Conservation (phyloP, 73 alveolate genomes). For the Paramecium caudatum region DNA sequence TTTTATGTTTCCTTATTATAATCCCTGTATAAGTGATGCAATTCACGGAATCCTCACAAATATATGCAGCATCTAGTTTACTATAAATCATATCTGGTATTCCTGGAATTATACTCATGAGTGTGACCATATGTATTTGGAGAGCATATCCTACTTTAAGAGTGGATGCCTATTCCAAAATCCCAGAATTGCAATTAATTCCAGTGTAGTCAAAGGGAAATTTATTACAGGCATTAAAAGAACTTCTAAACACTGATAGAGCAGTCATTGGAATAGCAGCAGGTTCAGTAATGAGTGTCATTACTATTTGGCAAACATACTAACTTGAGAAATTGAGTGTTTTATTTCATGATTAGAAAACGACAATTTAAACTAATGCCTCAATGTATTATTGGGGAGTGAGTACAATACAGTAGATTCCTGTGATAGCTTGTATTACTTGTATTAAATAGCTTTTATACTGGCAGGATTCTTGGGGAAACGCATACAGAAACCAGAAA, state of each 20-base stretch:
- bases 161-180: neutral
- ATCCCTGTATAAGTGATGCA: neutral
- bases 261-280: constrained; percentile 46
- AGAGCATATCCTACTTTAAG: neutral
- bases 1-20: neutral
- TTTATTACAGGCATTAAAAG: neutral
- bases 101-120: neutral
- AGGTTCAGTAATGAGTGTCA: constrained; percentile 41
- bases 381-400: neutral
- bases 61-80: too few species aligned
- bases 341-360: neutral
- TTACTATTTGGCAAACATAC: constrained; percentile 9
- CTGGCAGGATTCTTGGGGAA: neutral
- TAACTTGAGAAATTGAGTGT: neutral
- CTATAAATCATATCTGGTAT: neutral
- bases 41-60: too few species aligned
- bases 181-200: constrained; percentile 4
- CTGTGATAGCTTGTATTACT: neutral
- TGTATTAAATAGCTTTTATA: neutral
- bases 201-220: neutral
- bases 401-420: neutral
- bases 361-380: neutral
- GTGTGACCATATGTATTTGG: constrained; percentile 6
- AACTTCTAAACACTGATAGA: constrained; percentile 38
- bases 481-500: neutral